Base-by-base conservation (phyloP, 129 eudicot species). In the Scalesia atractyloides region DNA sequence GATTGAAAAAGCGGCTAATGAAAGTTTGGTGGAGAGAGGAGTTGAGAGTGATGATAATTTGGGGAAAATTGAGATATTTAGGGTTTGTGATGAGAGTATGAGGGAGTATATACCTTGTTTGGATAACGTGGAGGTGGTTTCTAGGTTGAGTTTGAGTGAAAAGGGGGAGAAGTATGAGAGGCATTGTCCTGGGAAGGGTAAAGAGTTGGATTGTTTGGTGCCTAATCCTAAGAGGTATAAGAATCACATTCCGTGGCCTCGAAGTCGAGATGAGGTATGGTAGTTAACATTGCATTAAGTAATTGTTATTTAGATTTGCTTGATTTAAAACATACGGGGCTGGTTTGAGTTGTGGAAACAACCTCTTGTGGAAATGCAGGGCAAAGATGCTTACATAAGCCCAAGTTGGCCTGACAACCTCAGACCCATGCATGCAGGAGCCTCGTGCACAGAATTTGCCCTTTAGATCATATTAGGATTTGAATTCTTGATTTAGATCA, bases 211-310 rank as follows among this genome's bases (percentile, higher is more conserved):
- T 70, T 91, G 97, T 66, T 57, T 91, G 78, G 89, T 91, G 68
- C 97, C 96, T 13, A 64, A 82, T 87, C 97, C 97, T 7, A 88
- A 86, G 73, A 82, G 80, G 0, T 91, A 91, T 67, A 88, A 88
- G 79, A 20, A 59, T 68, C 90, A 78, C 47, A 84, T 88, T 61
- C 87, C 93, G 2, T 91, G 97, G 97, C 97, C 97, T 0, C 72
- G 76, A 59, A 91, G 97, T 76, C 78, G 92, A 13, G 83, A 91
- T 60, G 89, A 91, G 96, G 97, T 88, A 76, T 61, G 64, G 10
- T 44, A 4, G 6, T 57, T 60, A 66, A 26, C 20, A 11, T 60
- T 30, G 4, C 34, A 2, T 30, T 30, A 30, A 2, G 4, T 30
- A 59, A 20, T 49, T 52, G 24, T 52, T 22, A 37, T 48, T 39